These are phyloP conservation scores for Umbelopsis sp. DNA, from an alignment of 192 early-diverging fungal species.

Conservation along the genomic window DNA sequence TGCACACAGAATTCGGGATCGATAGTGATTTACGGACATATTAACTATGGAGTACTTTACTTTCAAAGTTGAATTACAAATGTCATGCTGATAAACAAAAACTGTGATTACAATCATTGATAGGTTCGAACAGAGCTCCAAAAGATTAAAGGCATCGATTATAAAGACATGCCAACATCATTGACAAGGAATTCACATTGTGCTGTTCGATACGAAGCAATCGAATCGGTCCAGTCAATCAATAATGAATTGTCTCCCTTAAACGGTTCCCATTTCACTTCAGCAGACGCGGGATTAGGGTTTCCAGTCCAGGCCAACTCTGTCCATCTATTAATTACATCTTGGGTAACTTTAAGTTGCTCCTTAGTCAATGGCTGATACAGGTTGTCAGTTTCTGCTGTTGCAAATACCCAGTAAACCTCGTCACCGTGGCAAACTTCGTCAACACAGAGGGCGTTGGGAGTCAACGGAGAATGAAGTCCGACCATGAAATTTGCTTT, in stretches of 20 bases:
- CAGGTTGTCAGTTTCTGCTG: conserved; percentile 15
- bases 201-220: conserved; percentile 12
- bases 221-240: conserved; percentile 11
- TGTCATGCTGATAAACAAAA: conserved; percentile 14
- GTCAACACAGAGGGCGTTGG: conserved; percentile 8
- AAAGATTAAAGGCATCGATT: neutral
- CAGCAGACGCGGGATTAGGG: conserved; percentile 6
- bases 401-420: conserved; percentile 5
- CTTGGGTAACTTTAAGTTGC: conserved; percentile 15
- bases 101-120: conserved; percentile 4
- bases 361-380: conserved; percentile 9
- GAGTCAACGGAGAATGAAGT: conserved; percentile 4
- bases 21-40: conserved; percentile 14
- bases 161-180: conserved; percentile 12
- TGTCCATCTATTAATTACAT: conserved; percentile 8
- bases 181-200: conserved; percentile 16
- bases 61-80: conserved; percentile 1
- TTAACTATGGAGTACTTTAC: conserved; percentile 13
- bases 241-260: conserved; percentile 5
- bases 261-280: conserved; percentile 6
- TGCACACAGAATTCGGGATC: neutral
- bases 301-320: conserved; percentile 9
- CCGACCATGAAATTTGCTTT: conserved; percentile 12
- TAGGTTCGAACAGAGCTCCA: neutral
- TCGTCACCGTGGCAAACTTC: conserved; percentile 4